Evolutionary conservation across 805 yeast species (phyloP), one percentile per base, ranked within the genome.

Genomic region (Cyberlindnera bimundalis): DNA sequence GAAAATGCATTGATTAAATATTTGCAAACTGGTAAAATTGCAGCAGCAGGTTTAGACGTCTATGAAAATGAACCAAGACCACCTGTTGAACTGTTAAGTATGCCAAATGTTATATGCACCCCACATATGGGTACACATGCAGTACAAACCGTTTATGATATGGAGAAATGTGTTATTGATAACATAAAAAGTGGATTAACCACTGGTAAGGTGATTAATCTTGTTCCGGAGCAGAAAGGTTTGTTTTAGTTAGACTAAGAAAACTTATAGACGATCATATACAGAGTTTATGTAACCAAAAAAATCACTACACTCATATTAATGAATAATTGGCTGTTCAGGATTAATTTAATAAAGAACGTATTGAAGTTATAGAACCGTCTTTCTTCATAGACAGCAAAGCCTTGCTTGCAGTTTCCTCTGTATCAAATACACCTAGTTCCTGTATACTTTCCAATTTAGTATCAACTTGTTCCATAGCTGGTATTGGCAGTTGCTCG

Each of bases 31-130:
- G 78, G 77, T 0, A 68, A 68, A 35, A 59, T 78, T 6, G 57
- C 71, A 34, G 75, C 72, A 55, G 73, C 78, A 4, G 84, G 82
- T 0, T 59, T 73, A 41, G 84, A 78, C 52, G 84, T 78, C 6
- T 77, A 64, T 50, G 75, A 74, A 55, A 47, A 65, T 25, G 84
- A 78, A 55, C 84, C 84, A 7, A 19, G 29, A 4, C 52, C 61
- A 5, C 59, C 60, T 12, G 38, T 29, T 11, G 55, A 48, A 11
- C 42, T 61, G 6, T 10, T 47, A 13, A 41, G 41, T 6, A 41
- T 64, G 33, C 48, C 51, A 29, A 76, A 73, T 50, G 76, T 74
- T n/a, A 50, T 72, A 2, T 55, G 73, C 42, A 73, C 80, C 8
- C 84, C 84, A 1, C 84, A 79, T 54, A 21, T 10, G 6, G 10